Evolutionary conservation across 1,284 basidiomycete genomes (phyloP).

Genomic region (Coriolopsis trogii): DNA sequence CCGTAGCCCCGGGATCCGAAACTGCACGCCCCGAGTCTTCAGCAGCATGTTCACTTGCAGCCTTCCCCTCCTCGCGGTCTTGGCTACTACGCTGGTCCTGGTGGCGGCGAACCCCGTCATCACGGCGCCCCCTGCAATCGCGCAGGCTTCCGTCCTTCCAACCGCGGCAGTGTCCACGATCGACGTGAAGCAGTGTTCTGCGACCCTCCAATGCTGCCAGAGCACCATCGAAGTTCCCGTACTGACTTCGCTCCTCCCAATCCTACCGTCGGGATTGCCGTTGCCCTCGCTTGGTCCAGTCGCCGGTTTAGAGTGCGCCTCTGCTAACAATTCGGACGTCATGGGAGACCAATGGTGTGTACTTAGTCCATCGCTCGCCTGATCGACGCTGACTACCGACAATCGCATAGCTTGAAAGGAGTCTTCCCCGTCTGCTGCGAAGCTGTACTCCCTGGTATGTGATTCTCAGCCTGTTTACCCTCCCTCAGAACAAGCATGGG

Average conservation of each 20-base stretch:
- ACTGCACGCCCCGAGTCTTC: neutral
- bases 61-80: neutral
- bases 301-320: slow-evolving; percentile 11
- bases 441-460: slow-evolving; percentile 7
- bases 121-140: slow-evolving; percentile 8
- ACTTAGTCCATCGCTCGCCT: no score
- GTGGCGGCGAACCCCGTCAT: slow-evolving; percentile 12
- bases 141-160: slow-evolving; percentile 30
- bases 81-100: neutral
- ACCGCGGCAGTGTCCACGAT: slow-evolving; percentile 55
- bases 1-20: no score
- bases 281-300: slow-evolving; percentile 21
- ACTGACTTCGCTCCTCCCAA: slow-evolving; percentile 6
- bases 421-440: slow-evolving; percentile 20
- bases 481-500: no score
- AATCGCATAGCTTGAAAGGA: slow-evolving; percentile 8
- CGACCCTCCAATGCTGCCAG: slow-evolving; percentile 19
- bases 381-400: neutral
- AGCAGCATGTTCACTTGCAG: neutral
- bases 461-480: neutral
- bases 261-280: slow-evolving; percentile 5
- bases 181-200: slow-evolving; percentile 54
- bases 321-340: slow-evolving; percentile 5
- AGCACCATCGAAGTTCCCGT: slow-evolving; percentile 9
- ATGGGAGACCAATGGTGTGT: slow-evolving; percentile 20